These are phyloP conservation scores for Fusarium staphyleae DNA, from an alignment of 2,329 filamentous ascomycete genomes.

Conservation along the genomic window DNA sequence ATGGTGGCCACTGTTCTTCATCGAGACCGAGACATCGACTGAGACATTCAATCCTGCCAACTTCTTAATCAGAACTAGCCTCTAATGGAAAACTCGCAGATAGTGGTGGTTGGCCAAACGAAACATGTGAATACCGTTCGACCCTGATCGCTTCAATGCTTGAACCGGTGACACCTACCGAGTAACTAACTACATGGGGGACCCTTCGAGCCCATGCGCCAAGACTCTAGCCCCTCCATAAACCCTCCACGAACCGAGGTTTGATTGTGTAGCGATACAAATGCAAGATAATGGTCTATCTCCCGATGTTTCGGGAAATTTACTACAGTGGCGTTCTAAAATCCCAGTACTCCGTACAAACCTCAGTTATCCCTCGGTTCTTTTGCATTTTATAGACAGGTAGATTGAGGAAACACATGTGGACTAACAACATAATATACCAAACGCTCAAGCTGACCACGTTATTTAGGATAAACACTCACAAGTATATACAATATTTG, in stretches of 20 bases:
- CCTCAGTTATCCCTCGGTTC: too few relatives aligned
- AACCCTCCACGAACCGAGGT: not conserved
- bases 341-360: too few relatives aligned
- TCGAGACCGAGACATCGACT: slow-evolving; percentile 6
- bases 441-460: too few relatives aligned
- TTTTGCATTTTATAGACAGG: too few relatives aligned
- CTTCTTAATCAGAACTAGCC: too few relatives aligned
- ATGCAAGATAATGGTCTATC: not conserved
- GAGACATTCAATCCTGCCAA: slow-evolving; percentile 5
- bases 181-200: too few relatives aligned
- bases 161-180: slow-evolving; percentile 6
- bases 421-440: too few relatives aligned
- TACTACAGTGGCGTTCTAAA: not conserved
- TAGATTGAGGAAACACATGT: too few relatives aligned
- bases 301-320: not conserved
- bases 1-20: slow-evolving; percentile 15
- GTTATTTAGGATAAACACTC: too few relatives aligned
- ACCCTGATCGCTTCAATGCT: not conserved
- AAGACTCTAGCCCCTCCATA: too few relatives aligned
- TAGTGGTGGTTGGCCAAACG: not conserved
- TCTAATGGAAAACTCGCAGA: not conserved
- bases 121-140: slow-evolving; percentile 24
- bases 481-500: too few relatives aligned
- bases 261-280: slow-evolving; percentile 1
- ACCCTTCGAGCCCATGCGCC: too few relatives aligned